phyloP scores from a whole-genome alignment of 495 filamentous ascomycete species.

The Penicillium robsamsonii region DNA sequence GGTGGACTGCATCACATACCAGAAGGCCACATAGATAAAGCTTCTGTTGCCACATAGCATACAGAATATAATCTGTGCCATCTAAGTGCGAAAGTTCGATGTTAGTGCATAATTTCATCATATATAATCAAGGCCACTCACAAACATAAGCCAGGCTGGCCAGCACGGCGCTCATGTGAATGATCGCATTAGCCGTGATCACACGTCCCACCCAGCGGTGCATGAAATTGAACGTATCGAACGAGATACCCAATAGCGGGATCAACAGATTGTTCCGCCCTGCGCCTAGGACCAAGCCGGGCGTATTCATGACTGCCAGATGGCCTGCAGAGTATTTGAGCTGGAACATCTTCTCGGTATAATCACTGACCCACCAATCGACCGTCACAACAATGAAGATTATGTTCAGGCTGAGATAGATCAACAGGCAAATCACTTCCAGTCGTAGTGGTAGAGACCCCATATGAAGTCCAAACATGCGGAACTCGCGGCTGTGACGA shows the following conservation, averaged over 20 bases:
- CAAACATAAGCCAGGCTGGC: constrained; percentile 25
- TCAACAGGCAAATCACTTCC: constrained; percentile 30
- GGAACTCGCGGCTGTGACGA: constrained; percentile 44
- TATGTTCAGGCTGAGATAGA: constrained; percentile 37
- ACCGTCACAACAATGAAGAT: constrained; percentile 40
- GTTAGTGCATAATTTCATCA: constrained; percentile 6
- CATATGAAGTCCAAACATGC: constrained; percentile 37
- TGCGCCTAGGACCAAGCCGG: constrained; percentile 40
- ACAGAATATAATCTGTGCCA: constrained; percentile 26
- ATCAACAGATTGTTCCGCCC: constrained; percentile 46
- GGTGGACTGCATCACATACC: constrained; percentile 23
- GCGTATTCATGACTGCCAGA: constrained; percentile 44
- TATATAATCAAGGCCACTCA: constrained; percentile 17
- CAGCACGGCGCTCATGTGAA: constrained; percentile 40
- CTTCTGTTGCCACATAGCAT: constrained; percentile 32
- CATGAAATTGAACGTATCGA: constrained; percentile 46
- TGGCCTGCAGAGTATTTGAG: constrained; percentile 42
- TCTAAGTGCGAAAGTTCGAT: constrained; percentile 5
- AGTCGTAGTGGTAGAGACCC: constrained; percentile 41
- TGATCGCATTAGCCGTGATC: constrained; percentile 33
- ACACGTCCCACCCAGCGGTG: constrained; percentile 47
- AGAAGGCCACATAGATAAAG: constrained; percentile 39
- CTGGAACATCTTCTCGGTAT: constrained; percentile 36
- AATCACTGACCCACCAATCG: constrained; percentile 37
- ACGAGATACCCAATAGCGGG: constrained; percentile 35